These are phyloP conservation scores for Antitrichia curtipendula DNA, from an alignment of 225 moss, liverwort and hornwort species.

Conservation along the genomic window DNA sequence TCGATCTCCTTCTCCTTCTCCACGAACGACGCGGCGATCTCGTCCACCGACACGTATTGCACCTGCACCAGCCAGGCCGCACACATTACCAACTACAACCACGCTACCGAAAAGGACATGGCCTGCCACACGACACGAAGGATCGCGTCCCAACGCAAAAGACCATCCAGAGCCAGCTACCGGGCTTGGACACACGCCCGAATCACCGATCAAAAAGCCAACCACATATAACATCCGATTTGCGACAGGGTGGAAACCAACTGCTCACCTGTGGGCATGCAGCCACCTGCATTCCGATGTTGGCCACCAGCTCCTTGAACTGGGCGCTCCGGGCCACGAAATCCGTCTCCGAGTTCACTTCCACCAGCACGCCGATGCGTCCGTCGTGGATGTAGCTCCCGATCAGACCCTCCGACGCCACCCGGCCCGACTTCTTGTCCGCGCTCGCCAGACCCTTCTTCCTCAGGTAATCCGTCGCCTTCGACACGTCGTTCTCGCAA, in stretches of 20 bases:
- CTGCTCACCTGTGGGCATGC: constrained; percentile 59
- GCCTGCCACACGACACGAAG: too few species aligned
- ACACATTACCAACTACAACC: not conserved
- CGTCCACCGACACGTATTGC: constrained; percentile 63
- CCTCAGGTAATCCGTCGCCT: constrained; percentile 62
- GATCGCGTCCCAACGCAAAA: not conserved
- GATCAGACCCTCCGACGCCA: constrained; percentile 78
- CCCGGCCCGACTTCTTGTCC: constrained; percentile 74
- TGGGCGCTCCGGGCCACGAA: constrained; percentile 74
- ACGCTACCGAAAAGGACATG: not conserved
- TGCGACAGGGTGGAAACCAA: not conserved
- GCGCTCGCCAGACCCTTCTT: constrained; percentile 93
- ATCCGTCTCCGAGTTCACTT: constrained; percentile 93
- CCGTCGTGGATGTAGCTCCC: constrained; percentile 91
- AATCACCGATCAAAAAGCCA: not conserved
- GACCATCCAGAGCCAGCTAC: too few species aligned
- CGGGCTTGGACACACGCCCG: not conserved
- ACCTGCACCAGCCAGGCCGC: constrained; percentile 17
- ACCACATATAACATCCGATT: not conserved
- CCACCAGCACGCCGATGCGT: constrained; percentile 77
- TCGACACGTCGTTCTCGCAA: constrained; percentile 59
- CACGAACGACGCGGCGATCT: constrained; percentile 15
- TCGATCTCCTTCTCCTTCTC: constrained; percentile 79
- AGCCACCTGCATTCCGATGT: constrained; percentile 82
- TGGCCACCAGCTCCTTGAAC: constrained; percentile 75